Evolutionary conservation across 2,329 filamentous ascomycete species (phyloP).

Genomic region (Clonostachys solani): DNA sequence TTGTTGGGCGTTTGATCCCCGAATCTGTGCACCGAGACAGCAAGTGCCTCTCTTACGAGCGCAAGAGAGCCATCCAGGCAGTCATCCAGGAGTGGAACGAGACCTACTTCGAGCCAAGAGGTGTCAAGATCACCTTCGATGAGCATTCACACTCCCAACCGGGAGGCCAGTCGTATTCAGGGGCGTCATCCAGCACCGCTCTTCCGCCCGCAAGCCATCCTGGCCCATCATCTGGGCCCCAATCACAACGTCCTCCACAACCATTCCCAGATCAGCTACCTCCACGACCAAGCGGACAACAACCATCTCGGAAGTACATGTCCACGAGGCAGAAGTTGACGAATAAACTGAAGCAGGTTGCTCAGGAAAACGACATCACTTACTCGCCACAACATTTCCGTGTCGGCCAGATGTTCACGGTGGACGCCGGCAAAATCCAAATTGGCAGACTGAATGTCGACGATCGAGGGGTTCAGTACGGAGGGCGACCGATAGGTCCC

Average conservation of each 20-base stretch:
- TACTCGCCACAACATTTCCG: not conserved
- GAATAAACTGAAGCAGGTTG: not conserved
- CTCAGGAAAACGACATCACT: not conserved
- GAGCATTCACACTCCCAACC: not conserved
- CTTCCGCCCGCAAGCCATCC: conserved; percentile 6
- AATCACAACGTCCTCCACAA: conserved; percentile 1
- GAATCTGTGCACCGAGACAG: conserved; percentile 38
- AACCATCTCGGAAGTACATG: not conserved
- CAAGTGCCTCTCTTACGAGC: conserved; percentile 8
- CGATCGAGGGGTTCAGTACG: not conserved
- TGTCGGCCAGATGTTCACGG: not conserved
- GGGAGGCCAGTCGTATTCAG: conserved; percentile 16
- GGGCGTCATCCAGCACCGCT: conserved; percentile 3
- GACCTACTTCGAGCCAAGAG: conserved; percentile 39
- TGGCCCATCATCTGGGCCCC: conserved; percentile 1
- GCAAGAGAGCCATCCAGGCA: conserved; percentile 24
- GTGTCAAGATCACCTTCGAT: not conserved
- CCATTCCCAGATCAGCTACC: not conserved
- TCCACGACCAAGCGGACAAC: not conserved
- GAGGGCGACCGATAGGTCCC: not conserved
- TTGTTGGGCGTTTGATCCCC: conserved; percentile 52
- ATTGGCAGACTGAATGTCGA: not conserved
- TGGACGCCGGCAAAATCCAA: not conserved
- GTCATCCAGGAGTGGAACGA: conserved; percentile 52
- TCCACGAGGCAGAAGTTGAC: not conserved